Base-by-base conservation (phyloP, 345 rosid species). In the Anacardium occidentale region DNA sequence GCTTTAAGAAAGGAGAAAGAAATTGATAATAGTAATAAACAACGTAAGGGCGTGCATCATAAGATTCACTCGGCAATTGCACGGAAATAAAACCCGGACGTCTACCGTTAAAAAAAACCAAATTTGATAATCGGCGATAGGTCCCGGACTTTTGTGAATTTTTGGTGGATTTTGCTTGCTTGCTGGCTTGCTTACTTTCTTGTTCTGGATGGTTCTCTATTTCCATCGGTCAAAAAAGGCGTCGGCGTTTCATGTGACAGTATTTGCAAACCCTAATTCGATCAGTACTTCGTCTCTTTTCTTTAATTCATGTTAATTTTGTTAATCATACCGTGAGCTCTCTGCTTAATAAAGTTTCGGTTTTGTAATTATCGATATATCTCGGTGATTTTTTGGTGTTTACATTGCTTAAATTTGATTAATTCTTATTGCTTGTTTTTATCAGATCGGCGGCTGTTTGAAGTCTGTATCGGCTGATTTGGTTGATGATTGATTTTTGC, bases 61-160 rank as follows among this genome's bases (percentile, higher is more conserved):
- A 52, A 25, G 7, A 52, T 84, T 75, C 82, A 70, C 89, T 69
- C 72, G 70, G 73, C 72, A 77, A 51, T 22, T 42, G 44, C 83
- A 90, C 82, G 66, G 84, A 70, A 89, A 47, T 61, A 3, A 29
- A 89, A 83, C 95, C 93, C 97, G 97, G 97, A 90, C 87, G 85
- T 83, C 77, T 78, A 72, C 76, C 67, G 82, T 67, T 21, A 51
- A 47, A 56, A n/a, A 66, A 77, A 90, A 80, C 79, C 85, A 80
- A 86, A 92, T 83, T 92, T 77, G 77, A 94, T 86, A 74, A 84
- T 81, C 92, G 86, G 83, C 82, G 88, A 85, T 80, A 85, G 45
- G 91, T 92, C 95, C 95, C 93, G 73, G 63, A 68, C 78, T 69
- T 86, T 73, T 69, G 77, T 71, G 50, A 40, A 37, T 56, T 24